Evolutionary conservation across 805 yeast species (phyloP).

Genomic region (Saturnispora quitensis): DNA sequence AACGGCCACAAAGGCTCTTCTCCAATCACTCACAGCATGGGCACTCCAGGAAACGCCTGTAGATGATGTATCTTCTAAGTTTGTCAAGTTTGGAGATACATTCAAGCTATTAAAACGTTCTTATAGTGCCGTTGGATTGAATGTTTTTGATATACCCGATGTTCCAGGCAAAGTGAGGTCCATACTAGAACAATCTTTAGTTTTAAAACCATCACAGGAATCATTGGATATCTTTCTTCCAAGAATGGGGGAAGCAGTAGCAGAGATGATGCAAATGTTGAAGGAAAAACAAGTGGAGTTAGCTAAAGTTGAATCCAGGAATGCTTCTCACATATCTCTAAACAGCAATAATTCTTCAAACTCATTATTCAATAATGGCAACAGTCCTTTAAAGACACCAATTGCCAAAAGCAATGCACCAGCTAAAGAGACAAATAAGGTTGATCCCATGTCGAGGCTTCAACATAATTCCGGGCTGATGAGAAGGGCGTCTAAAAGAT

Average conservation of each 20-base stretch:
- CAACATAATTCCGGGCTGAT: constrained; percentile 79
- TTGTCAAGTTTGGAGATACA: constrained; percentile 88
- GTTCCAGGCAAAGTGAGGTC: constrained; percentile 76
- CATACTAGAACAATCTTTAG: constrained; percentile 77
- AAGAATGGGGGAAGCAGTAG: constrained; percentile 75
- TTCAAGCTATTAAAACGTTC: constrained; percentile 80
- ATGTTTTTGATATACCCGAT: constrained; percentile 76
- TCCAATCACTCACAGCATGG: constrained; percentile 89
- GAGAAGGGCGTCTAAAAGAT: constrained; percentile 88
- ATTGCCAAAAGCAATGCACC: background rate
- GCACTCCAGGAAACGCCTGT: constrained; percentile 74
- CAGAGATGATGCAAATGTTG: constrained; percentile 65
- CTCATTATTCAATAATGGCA: background rate
- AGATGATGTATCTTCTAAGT: constrained; percentile 77
- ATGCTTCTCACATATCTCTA: constrained; percentile 1
- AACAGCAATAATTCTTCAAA: background rate
- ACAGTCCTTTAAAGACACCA: background rate
- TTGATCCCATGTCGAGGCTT: constrained; percentile 63
- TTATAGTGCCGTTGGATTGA: constrained; percentile 70
- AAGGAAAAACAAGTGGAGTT: constrained; percentile 63
- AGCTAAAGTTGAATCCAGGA: constrained; percentile 11
- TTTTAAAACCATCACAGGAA: constrained; percentile 77
- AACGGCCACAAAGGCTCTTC: constrained; percentile 78
- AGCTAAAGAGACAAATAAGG: background rate
- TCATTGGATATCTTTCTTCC: constrained; percentile 77